A percentile compares a stretch with the other conserved stretches of the same genome.
Evolutionary conservation across 2,329 filamentous ascomycete species (phyloP).

Genomic region (Calonectria henricotiae): DNA sequence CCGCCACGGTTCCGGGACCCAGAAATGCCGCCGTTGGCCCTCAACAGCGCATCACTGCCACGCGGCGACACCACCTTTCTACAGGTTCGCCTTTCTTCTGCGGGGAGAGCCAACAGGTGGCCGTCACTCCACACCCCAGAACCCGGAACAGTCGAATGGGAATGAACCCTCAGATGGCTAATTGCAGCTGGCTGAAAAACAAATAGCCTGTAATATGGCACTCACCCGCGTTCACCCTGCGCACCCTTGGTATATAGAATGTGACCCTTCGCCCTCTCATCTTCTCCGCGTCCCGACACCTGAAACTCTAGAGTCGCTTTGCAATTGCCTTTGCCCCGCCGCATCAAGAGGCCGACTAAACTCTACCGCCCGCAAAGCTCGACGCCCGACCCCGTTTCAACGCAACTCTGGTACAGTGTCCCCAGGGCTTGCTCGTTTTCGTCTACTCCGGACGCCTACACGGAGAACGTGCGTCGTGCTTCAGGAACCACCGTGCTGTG

Average conservation of each 20-base stretch:
- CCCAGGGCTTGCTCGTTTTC: constrained; percentile 20
- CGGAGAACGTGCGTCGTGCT: background rate
- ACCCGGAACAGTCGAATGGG: constrained; percentile 44
- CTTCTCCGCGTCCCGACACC: constrained; percentile 37
- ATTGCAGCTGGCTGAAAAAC: constrained; percentile 32
- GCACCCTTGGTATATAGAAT: constrained; percentile 51
- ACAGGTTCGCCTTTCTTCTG: constrained; percentile 44
- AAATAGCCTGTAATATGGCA: constrained; percentile 12
- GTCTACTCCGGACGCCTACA: constrained; percentile 21
- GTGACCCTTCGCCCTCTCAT: constrained; percentile 48
- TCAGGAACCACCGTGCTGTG: constrained; percentile 11
- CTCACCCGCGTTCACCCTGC: constrained; percentile 1
- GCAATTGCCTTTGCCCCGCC: constrained; percentile 33
- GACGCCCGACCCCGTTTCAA: constrained; percentile 38
- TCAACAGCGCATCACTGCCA: constrained; percentile 47
- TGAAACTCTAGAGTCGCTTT: constrained; percentile 47
- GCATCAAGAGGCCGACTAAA: constrained; percentile 38
- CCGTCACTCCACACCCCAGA: constrained; percentile 50
- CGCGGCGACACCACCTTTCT: constrained; percentile 22
- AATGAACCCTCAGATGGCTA: constrained; percentile 39
- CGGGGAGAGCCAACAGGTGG: constrained; percentile 47
- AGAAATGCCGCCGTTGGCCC: constrained; percentile 42
- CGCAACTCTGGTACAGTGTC: constrained; percentile 30
- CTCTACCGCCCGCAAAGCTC: constrained; percentile 33
- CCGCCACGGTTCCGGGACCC: constrained; percentile 33